Evolutionary conservation across 192 early-diverging fungal genomes (phyloP).

Genomic region (Mortierella hygrophila): DNA sequence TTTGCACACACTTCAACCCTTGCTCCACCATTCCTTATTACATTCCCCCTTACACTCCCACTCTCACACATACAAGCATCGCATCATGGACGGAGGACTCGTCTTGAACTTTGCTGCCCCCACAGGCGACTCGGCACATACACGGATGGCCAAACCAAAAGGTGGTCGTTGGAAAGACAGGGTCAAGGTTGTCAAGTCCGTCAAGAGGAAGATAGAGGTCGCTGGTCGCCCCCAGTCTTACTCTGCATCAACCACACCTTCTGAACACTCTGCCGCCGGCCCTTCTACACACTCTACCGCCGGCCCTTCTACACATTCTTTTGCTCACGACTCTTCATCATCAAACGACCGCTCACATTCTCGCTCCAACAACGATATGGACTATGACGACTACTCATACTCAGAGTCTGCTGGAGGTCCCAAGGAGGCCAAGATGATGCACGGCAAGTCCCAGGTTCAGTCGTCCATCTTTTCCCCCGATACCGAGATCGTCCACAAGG

Average conservation of each 20-base stretch:
- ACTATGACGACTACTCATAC: slow-evolving; percentile 20
- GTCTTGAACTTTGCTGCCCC: slow-evolving; percentile 45
- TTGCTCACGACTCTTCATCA: background rate
- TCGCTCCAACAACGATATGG: slow-evolving; percentile 18
- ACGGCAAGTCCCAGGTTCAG: slow-evolving; percentile 75
- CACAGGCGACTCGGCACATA: slow-evolving; percentile 21
- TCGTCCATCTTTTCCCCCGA: slow-evolving; percentile 89
- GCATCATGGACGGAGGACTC: slow-evolving; percentile 52
- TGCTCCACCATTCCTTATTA: background rate
- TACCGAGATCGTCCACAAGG: slow-evolving; percentile 64
- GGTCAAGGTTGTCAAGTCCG: slow-evolving; percentile 49
- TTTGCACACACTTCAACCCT: background rate
- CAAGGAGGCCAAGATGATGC: slow-evolving; percentile 53
- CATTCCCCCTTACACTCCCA: background rate
- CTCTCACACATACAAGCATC: background rate
- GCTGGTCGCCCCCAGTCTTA: slow-evolving; percentile 7
- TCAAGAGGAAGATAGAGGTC: slow-evolving; percentile 22
- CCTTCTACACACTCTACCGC: background rate
- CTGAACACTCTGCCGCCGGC: background rate
- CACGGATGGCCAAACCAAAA: slow-evolving; percentile 41
- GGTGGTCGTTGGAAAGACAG: slow-evolving; percentile 59
- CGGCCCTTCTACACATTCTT: background rate
- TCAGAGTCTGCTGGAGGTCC: slow-evolving; percentile 10
- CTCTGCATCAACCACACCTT: background rate
- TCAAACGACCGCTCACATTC: background rate